These are phyloP conservation scores for Candida tammaniensis DNA, from an alignment of 805 yeast genomes.

Conservation along the genomic window DNA sequence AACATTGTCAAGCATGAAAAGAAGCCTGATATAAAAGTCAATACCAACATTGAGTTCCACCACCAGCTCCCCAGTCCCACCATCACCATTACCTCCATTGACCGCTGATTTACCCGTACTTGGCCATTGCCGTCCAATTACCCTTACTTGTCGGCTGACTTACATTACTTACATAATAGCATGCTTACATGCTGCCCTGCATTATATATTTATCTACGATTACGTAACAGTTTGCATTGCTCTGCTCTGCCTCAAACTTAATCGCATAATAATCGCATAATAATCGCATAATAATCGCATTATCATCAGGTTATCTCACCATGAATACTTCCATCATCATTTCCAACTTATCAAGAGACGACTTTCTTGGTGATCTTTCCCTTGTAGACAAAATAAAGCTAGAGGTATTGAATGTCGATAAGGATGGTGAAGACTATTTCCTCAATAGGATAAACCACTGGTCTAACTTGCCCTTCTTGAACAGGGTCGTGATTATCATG, in stretches of 20 bases:
- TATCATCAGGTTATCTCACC: too few species aligned
- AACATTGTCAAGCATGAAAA: slow-evolving; percentile 5
- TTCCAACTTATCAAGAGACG: slow-evolving; percentile 28
- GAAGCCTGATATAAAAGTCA: slow-evolving; percentile 8
- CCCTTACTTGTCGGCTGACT: too few species aligned
- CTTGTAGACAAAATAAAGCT: slow-evolving; percentile 35
- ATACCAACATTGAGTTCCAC: slow-evolving; percentile 2
- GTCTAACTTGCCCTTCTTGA: slow-evolving; percentile 38
- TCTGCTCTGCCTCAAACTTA: too few species aligned
- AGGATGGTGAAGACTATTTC: slow-evolving; percentile 21
- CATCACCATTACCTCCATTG: slow-evolving; percentile 8
- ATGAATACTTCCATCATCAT: slow-evolving; percentile 35
- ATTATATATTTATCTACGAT: too few species aligned
- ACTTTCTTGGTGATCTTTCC: slow-evolving; percentile 26
- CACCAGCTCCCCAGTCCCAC: slow-evolving; percentile 13
- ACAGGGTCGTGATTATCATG: slow-evolving; percentile 37
- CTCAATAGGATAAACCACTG: slow-evolving; percentile 30
- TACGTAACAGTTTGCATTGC: too few species aligned
- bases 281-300: too few species aligned
- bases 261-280: too few species aligned
- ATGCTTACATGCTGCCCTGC: too few species aligned
- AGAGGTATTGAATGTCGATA: slow-evolving; percentile 23
- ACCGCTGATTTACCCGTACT: too few species aligned
- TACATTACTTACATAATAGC: too few species aligned
- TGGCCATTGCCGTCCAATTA: too few species aligned